Conservation (phyloP, 2,329 filamentous ascomycete species). For the Phaeosphaeria sp. region DNA sequence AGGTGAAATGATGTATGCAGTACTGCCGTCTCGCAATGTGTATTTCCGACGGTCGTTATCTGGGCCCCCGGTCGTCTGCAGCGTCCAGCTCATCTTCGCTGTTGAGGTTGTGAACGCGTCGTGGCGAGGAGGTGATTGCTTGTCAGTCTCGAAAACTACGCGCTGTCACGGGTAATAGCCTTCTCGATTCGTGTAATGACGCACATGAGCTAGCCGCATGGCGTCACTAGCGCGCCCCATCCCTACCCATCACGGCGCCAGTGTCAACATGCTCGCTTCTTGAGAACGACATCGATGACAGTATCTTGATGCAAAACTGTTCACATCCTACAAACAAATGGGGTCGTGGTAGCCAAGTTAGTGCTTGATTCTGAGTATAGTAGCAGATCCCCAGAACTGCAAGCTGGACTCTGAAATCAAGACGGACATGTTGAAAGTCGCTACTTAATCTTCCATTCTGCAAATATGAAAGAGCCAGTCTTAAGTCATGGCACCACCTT, state of each 20-base stretch:
- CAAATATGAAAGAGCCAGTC: too few species aligned
- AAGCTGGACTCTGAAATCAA: too few species aligned
- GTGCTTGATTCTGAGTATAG: too few species aligned
- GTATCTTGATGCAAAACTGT: too few species aligned
- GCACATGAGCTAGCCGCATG: conserved; percentile 12
- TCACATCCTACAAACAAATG: too few species aligned
- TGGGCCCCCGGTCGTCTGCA: conserved; percentile 3
- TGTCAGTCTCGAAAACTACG: conserved; percentile 10
- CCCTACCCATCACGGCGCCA: background rate
- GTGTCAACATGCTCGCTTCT: too few species aligned
- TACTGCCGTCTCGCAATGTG: conserved; percentile 7
- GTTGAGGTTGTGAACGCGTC: conserved; percentile 17
- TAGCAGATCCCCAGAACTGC: too few species aligned
- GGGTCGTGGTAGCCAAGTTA: too few species aligned
- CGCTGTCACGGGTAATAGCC: conserved; percentile 20
- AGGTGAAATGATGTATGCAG: conserved; percentile 8
- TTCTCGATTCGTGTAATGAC: conserved; percentile 11
- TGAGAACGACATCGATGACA: too few species aligned
- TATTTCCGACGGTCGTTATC: conserved; percentile 1
- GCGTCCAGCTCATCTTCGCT: conserved; percentile 23
- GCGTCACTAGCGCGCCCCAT: background rate
- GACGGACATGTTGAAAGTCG: too few species aligned
- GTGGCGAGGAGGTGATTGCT: conserved; percentile 11
- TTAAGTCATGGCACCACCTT: too few species aligned
- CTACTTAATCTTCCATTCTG: too few species aligned